A percentile compares a stretch with the other conserved stretches of the same genome.
Evolutionary conservation across 768 basidiomycete genomes (phyloP).

Genomic region (Tylopilus balloui): DNA sequence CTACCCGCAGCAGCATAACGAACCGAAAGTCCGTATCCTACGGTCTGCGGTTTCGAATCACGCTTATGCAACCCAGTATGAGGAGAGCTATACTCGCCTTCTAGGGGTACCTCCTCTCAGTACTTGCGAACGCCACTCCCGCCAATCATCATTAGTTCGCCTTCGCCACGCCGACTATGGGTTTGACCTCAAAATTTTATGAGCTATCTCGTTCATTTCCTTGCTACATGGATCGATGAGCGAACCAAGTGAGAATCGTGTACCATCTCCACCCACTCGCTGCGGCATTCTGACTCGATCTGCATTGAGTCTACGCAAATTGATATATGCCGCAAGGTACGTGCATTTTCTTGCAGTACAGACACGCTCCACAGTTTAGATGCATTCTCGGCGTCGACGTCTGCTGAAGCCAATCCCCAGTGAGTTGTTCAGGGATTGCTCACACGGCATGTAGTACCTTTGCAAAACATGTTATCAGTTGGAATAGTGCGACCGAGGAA

Average conservation of each 20-base stretch:
- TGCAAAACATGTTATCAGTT: neutral
- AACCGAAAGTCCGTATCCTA: neutral
- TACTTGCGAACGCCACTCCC: constrained; percentile 4
- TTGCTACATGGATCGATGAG: neutral
- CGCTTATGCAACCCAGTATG: neutral
- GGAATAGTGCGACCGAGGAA: neutral
- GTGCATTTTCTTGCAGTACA: neutral
- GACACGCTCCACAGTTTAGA: neutral
- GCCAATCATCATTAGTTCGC: neutral
- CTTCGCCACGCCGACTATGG: neutral
- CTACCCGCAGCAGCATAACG: neutral
- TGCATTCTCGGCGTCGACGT: neutral
- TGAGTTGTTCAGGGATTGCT: neutral
- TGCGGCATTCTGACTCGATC: neutral
- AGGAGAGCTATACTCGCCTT: constrained; percentile 7
- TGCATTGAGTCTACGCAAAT: neutral
- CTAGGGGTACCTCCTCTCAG: neutral
- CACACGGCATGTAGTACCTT: neutral
- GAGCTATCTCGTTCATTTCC: neutral
- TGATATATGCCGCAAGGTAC: neutral
- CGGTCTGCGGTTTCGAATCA: neutral
- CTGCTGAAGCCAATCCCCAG: neutral
- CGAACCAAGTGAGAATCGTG: neutral
- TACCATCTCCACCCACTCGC: neutral
- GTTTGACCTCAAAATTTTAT: neutral